phyloP scores from a whole-genome alignment of 2,329 filamentous ascomycete species.

The Cytospora piceae region DNA sequence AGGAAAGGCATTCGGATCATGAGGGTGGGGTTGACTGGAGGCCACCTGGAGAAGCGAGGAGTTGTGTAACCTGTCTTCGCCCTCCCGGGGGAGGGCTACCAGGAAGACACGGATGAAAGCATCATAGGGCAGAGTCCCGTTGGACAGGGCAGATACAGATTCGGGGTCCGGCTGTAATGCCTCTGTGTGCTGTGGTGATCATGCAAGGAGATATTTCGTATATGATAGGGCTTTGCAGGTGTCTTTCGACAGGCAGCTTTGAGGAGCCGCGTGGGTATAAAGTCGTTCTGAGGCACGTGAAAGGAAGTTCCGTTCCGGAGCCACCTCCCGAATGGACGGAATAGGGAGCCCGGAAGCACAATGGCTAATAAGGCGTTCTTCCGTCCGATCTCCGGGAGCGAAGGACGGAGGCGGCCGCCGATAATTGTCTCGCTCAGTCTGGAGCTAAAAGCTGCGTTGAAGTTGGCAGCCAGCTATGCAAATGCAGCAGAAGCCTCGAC shows the following conservation, averaged over 20 bases:
- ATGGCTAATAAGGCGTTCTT: neutral
- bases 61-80: slow-evolving; percentile 19
- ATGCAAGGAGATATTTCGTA: neutral
- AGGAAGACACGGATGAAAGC: slow-evolving; percentile 5
- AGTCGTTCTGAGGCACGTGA: neutral
- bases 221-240: neutral
- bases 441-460: neutral
- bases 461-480: slow-evolving; percentile 12
- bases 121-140: slow-evolving; percentile 20
- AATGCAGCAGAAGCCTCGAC: slow-evolving; percentile 13
- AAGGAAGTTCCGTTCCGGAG: neutral
- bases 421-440: neutral
- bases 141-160: neutral
- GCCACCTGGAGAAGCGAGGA: slow-evolving; percentile 13
- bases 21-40: slow-evolving; percentile 17
- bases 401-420: slow-evolving; percentile 14
- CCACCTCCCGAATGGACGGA: slow-evolving; percentile 5
- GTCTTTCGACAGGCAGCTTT: neutral
- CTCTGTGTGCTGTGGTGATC: neutral
- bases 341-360: slow-evolving; percentile 11
- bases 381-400: slow-evolving; percentile 19
- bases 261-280: neutral
- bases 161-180: neutral
- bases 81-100: neutral
- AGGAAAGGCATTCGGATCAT: neutral